Evolutionary conservation across 75 land plant species (phyloP), one percentile per base, ranked within the genome.

Genomic region (Cunninghamia lanceolata): DNA sequence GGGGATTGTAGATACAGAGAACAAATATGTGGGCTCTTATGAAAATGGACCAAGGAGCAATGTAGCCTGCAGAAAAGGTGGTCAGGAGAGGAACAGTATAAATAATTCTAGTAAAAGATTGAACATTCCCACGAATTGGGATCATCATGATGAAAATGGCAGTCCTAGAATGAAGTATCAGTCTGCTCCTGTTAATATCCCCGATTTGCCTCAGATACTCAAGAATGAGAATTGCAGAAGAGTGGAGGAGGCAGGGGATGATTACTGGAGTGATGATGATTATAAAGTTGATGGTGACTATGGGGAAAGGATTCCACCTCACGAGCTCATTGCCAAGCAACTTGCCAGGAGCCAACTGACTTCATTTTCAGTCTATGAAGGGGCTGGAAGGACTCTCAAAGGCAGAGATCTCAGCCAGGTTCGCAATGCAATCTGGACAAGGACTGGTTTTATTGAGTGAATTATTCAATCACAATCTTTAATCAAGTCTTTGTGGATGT

Each of bases 351-450:
- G 89, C 85, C 90, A 92, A 38, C 90, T 86, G 43, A 87, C 92
- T 8, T 88, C 95, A 1, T 93, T 91, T 32, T 96, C 98, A 19
- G 93, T 96, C 10, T 91, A 88, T 47, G 98, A 96, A 87, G 98
- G 98, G 1, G 93, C 85, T 32, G 96, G 98, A 35, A 91, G 98
- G 73, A 96, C 98, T 0, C 86, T 96, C 53, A 96, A 96, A 75
- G 98, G 98, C 19, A 87, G 98, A 73, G 98, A 96, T 89, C 88
- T 96, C 50, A 94, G 93, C 25, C 92, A 89, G 79, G 98, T 96
- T 32, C 89, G 96, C 19, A 92, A 93, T 85, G 94, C 98, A 5
- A 92, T 96, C 13, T 91, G 87, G 35, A 89, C 86, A 35, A 87
- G 87, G 68, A 96, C 98, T 9, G 98, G 98, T 28, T 96, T 94